These are phyloP conservation scores for Tuctoria greenei DNA, from an alignment of 176 grass and related monocot genomes.

Conservation along the genomic window DNA sequence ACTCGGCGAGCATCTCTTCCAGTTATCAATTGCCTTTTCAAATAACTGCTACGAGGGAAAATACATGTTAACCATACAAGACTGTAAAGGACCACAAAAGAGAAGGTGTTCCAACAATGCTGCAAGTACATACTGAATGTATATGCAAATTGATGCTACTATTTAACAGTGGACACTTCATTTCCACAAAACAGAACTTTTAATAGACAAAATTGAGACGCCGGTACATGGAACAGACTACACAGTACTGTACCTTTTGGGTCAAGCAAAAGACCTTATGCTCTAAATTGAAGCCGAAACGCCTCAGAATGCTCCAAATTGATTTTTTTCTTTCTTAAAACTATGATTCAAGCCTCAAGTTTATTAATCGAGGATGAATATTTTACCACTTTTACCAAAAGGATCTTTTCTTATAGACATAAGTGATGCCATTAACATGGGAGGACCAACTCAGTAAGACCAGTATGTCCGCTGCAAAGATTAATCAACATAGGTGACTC, in stretches of 20 bases:
- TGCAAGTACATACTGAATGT: constrained; percentile 14
- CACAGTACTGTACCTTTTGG: neutral
- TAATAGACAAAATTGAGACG: neutral
- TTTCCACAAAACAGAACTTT: neutral
- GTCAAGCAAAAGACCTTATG: constrained; percentile 4
- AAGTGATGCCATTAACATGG: neutral
- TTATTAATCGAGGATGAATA: constrained; percentile 14
- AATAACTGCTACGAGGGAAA: constrained; percentile 60
- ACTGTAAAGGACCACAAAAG: constrained; percentile 15
- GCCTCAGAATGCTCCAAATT: neutral
- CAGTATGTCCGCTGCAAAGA: neutral
- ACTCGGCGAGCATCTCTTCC: constrained; percentile 91
- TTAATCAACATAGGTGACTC: neutral
- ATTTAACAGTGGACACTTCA: neutral
- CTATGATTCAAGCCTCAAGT: no score
- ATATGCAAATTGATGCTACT: neutral
- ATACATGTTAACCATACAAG: constrained; percentile 35
- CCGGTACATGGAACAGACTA: neutral
- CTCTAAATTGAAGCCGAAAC: neutral
- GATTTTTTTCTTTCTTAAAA: no score
- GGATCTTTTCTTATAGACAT: neutral
- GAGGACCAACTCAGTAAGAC: neutral
- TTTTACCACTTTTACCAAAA: constrained; percentile 18
- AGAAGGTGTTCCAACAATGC: constrained; percentile 6
- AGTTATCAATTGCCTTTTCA: constrained; percentile 81